Percentiles rank a stretch among this genome's conserved stretches.
These are phyloP conservation scores for Trichoderma harzianum DNA, from an alignment of 2,329 filamentous ascomycete genomes.

Conservation along the genomic window DNA sequence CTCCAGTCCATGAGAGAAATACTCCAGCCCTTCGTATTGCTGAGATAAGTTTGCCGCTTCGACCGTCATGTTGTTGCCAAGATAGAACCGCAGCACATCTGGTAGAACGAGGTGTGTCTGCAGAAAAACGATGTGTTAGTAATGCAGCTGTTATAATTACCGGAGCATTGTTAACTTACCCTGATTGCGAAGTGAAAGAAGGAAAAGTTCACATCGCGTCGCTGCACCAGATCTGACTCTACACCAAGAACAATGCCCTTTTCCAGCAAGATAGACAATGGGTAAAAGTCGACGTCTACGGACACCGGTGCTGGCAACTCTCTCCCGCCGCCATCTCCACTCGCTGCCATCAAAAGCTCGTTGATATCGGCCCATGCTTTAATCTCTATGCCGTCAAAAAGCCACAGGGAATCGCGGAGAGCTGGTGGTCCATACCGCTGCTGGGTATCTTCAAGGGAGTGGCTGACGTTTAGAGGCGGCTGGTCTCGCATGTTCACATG, in stretches of 20 bases:
- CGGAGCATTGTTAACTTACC: constrained; percentile 51
- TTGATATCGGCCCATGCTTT: constrained; percentile 87
- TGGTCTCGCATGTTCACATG: constrained; percentile 91
- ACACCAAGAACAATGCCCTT: constrained; percentile 90
- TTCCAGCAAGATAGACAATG: constrained; percentile 78
- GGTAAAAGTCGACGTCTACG: constrained; percentile 91
- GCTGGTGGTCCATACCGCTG: constrained; percentile 38
- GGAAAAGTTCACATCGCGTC: constrained; percentile 86
- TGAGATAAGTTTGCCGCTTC: constrained; percentile 79
- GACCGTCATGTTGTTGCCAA: constrained; percentile 71
- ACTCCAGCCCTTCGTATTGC: constrained; percentile 81
- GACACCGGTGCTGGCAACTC: constrained; percentile 73
- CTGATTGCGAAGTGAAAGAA: constrained; percentile 84
- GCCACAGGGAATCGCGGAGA: constrained; percentile 86
- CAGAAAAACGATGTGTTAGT: neutral
- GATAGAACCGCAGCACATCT: constrained; percentile 75
- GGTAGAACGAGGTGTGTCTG: constrained; percentile 92
- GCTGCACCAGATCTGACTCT: constrained; percentile 89
- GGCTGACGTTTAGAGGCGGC: constrained; percentile 41
- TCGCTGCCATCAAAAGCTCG: constrained; percentile 71
- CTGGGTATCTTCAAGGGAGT: constrained; percentile 26
- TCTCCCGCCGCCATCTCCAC: constrained; percentile 58
- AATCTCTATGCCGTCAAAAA: constrained; percentile 83
- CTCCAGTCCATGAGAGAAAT: constrained; percentile 91
- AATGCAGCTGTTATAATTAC: neutral